These are phyloP conservation scores for Penicillium sp. DNA, from an alignment of 2,329 filamentous ascomycete genomes.

Conservation along the genomic window DNA sequence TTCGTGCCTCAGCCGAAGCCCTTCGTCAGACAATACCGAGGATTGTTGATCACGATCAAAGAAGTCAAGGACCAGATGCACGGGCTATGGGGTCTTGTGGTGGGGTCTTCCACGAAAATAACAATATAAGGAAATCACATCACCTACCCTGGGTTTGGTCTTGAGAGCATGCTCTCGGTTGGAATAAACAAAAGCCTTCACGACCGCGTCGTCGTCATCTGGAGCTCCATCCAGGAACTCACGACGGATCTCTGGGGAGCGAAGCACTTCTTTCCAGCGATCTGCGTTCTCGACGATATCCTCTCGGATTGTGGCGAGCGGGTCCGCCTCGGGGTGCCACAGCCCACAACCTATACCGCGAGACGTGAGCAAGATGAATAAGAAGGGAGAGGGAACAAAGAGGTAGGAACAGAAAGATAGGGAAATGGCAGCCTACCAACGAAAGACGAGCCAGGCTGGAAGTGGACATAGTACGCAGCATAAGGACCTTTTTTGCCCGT, in stretches of 20 bases:
- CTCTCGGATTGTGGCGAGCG: slow-evolving; percentile 61
- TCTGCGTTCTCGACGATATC: slow-evolving; percentile 69
- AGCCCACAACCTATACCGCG: slow-evolving; percentile 61
- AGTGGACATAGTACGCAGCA: slow-evolving; percentile 81
- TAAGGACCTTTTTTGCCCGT: slow-evolving; percentile 83
- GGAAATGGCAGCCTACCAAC: slow-evolving; percentile 51
- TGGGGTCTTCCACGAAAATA: neutral
- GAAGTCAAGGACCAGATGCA: no score
- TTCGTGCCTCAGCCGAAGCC: no score
- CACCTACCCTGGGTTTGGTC: slow-evolving; percentile 70
- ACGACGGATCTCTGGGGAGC: slow-evolving; percentile 54
- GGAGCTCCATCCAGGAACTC: slow-evolving; percentile 57
- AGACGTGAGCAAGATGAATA: slow-evolving; percentile 9
- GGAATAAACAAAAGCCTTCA: slow-evolving; percentile 63
- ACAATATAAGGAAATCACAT: slow-evolving; percentile 21
- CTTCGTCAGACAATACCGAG: no score
- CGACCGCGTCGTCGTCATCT: slow-evolving; percentile 53
- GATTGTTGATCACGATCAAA: no score
- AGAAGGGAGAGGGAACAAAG: slow-evolving; percentile 1
- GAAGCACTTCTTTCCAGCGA: slow-evolving; percentile 63
- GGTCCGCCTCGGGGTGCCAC: slow-evolving; percentile 67
- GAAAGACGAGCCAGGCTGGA: slow-evolving; percentile 65
- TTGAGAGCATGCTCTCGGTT: slow-evolving; percentile 75
- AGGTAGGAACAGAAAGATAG: neutral
- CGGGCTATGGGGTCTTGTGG: neutral